phyloP scores from a whole-genome alignment of 805 yeast species.

The Debaryomyces maramus region DNA sequence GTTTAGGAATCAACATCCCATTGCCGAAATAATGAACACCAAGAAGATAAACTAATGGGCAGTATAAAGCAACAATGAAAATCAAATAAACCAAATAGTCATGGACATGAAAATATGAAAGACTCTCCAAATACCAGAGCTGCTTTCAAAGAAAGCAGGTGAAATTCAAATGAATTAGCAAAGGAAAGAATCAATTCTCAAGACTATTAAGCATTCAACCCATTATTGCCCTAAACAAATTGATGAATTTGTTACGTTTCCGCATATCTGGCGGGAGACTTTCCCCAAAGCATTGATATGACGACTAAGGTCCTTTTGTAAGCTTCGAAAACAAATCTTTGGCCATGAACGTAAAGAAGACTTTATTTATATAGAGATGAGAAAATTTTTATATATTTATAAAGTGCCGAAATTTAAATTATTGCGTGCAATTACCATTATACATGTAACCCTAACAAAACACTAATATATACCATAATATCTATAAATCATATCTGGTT shows the following conservation, averaged over 20 bases:
- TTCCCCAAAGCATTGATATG: conserved; percentile 72
- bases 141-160: conserved; percentile 11
- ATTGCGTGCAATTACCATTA: conserved; percentile 6
- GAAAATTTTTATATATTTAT: conserved; percentile 7
- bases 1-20: conserved; percentile 59
- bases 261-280: conserved; percentile 82
- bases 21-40: conserved; percentile 54
- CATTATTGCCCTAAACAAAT: conserved; percentile 20
- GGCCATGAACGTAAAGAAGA: conserved; percentile 57
- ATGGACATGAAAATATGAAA: conserved; percentile 1
- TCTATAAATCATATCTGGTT: not conserved
- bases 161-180: conserved; percentile 21
- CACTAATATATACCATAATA: not conserved
- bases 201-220: not conserved
- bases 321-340: conserved; percentile 81
- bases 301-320: conserved; percentile 46
- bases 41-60: conserved; percentile 19
- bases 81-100: not conserved
- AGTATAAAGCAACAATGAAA: conserved; percentile 2
- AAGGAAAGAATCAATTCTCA: not conserved
- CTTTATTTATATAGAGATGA: conserved; percentile 9
- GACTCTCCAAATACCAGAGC: conserved; percentile 16
- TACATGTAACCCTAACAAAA: not conserved
- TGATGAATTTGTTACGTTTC: conserved; percentile 51
- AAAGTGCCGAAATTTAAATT: not conserved